Conservation (phyloP, 2,329 filamentous ascomycete genomes). For the Nemania diffusa region DNA sequence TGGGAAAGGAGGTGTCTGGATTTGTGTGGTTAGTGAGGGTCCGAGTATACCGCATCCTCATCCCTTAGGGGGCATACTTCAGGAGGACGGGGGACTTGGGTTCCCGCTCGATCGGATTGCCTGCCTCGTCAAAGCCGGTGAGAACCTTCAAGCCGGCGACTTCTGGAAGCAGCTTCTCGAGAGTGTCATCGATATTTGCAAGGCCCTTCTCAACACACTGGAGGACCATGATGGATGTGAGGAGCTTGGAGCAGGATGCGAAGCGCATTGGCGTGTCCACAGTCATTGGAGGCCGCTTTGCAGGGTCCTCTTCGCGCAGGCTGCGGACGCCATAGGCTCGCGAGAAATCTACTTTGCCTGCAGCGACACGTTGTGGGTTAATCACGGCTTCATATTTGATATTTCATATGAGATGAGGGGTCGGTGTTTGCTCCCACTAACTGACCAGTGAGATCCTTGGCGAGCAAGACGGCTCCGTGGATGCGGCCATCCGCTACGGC, state of each 20-base stretch:
- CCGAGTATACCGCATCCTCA: not conserved
- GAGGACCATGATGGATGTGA: constrained; percentile 36
- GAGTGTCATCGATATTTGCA: constrained; percentile 20
- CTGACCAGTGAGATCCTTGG: constrained; percentile 35
- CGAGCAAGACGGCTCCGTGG: constrained; percentile 33
- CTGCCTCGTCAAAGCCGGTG: constrained; percentile 33
- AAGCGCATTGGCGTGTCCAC: constrained; percentile 35
- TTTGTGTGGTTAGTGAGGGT: constrained; percentile 1
- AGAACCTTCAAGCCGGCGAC: constrained; percentile 32
- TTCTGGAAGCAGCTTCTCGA: constrained; percentile 34
- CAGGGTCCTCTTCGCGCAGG: constrained; percentile 29
- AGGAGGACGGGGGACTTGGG: constrained; percentile 35
- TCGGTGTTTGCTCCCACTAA: not conserved
- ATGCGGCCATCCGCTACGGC: constrained; percentile 36
- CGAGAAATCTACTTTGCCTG: constrained; percentile 34
- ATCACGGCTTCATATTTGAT: not conserved
- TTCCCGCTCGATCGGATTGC: constrained; percentile 35
- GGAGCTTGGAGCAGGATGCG: constrained; percentile 33
- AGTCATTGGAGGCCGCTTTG: constrained; percentile 33
- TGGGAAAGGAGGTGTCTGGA: constrained; percentile 31
- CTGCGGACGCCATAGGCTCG: constrained; percentile 37
- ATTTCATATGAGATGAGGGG: not conserved
- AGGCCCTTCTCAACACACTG: constrained; percentile 34
- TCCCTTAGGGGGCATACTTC: constrained; percentile 20
- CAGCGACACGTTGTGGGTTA: constrained; percentile 2